Base-by-base conservation (phyloP, 2,329 filamentous ascomycete species). In the Westerdykella aurantiaca region DNA sequence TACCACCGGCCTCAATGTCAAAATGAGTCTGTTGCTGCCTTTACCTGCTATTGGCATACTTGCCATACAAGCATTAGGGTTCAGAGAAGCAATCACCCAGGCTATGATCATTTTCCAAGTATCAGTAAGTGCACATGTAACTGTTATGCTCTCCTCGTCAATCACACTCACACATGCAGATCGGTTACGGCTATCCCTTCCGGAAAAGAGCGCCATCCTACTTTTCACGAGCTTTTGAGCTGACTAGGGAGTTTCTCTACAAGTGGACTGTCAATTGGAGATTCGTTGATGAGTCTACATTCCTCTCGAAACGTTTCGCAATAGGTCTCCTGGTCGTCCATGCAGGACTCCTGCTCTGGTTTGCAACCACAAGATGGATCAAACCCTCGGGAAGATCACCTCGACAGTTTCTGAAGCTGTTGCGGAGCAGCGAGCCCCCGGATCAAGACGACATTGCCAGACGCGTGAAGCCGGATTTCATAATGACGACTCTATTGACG, bases 241-340 rank as follows among this genome's bases (percentile, higher is more conserved):
- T 98, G 46, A 89, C 86, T 38, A 79, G 93, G 43, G 82, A 88
- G 56, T 98, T 98, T 70, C 77, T 95, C 57, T 97, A 91, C 75
- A 89, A 91, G 69, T 98, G 93, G 93, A 98, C 93, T 0, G 93
- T 98, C 54, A 98, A 98, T 68, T 98, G 93, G 93, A 82, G 90
- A 42, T 97, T 97, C 64, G 70, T 96, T n/a, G 83, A 86, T 13
- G 89, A 96, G 68, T 79, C 86, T 6, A 68, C 72, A 0, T 98
- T 98, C 58, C 76, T 94, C 38, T 85, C 81, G 53, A 78, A 72
- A 47, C 64, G 71, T 2, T 94, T 95, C 62, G 80, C 88, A 21
- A 55, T 83, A 14, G 67, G 70, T 12, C 75, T 96, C 40, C 73
- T 95, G 21, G 73, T 68, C 1, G 61, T 80, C 43, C 88, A 96